Conservation (phyloP, 305 asterid species). For the Andrographis paniculata region DNA sequence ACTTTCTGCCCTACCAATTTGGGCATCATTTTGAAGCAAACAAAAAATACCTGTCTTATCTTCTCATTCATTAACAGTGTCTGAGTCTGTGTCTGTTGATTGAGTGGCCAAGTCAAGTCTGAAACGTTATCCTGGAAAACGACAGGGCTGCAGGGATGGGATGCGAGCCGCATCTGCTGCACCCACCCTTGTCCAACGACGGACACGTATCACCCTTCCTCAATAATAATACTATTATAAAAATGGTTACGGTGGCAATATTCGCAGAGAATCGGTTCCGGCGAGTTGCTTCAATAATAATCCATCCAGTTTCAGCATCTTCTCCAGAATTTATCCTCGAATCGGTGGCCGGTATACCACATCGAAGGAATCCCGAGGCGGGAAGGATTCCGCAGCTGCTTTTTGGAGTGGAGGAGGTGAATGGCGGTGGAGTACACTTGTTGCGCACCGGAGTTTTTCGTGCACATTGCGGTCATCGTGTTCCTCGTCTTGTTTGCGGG, state of each 20-base stretch:
- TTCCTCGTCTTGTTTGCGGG: slow-evolving; percentile 55
- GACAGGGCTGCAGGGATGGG: slow-evolving; percentile 13
- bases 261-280: not conserved
- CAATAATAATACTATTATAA: slow-evolving; percentile 8
- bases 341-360: not conserved
- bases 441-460: slow-evolving; percentile 49
- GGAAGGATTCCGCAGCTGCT: not conserved
- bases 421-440: slow-evolving; percentile 64
- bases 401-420: slow-evolving; percentile 12
- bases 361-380: not conserved
- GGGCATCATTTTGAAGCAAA: no score
- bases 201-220: slow-evolving; percentile 2
- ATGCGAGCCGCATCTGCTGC: slow-evolving; percentile 16
- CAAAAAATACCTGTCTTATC: no score
- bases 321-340: slow-evolving; percentile 6
- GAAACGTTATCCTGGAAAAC: slow-evolving; percentile 1
- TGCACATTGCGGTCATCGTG: slow-evolving; percentile 37
- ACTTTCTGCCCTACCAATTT: no score
- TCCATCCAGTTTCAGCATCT: no score
- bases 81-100: no score
- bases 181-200: slow-evolving; percentile 1
- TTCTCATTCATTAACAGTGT: no score
- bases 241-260: not conserved
- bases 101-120: not conserved
- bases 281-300: no score